These are phyloP conservation scores for Clavispora fructus DNA, from an alignment of 805 yeast species.

Conservation along the genomic window DNA sequence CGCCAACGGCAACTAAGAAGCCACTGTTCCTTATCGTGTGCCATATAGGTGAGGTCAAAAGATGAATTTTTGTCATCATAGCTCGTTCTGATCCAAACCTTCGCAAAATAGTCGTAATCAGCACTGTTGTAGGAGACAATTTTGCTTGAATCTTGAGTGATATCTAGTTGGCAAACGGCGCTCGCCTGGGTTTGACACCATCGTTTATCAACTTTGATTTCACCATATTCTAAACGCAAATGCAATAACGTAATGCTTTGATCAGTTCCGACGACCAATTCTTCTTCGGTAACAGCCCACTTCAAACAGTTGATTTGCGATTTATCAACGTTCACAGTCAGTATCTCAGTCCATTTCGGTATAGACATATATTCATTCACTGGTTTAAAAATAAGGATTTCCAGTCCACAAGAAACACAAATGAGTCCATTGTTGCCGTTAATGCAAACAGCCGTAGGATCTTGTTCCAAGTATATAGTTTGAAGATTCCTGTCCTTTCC, in stretches of 20 bases:
- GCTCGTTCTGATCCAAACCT: slow-evolving; percentile 72
- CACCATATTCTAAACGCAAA: slow-evolving; percentile 43
- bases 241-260: slow-evolving; percentile 49
- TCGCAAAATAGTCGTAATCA: slow-evolving; percentile 58
- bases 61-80: slow-evolving; percentile 54
- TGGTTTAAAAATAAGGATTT: slow-evolving; percentile 52
- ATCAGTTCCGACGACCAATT: slow-evolving; percentile 57
- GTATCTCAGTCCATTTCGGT: slow-evolving; percentile 42
- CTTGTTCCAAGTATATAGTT: slow-evolving; percentile 66
- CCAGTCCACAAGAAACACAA: slow-evolving; percentile 47
- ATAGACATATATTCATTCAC: slow-evolving; percentile 41
- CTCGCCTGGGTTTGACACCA: slow-evolving; percentile 55
- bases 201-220: slow-evolving; percentile 23
- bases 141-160: slow-evolving; percentile 64
- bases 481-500: slow-evolving; percentile 44
- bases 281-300: slow-evolving; percentile 53
- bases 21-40: slow-evolving; percentile 47
- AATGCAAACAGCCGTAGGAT: slow-evolving; percentile 62
- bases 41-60: slow-evolving; percentile 64
- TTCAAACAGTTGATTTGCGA: slow-evolving; percentile 35
- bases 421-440: slow-evolving; percentile 53
- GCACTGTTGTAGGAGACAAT: slow-evolving; percentile 57
- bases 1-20: slow-evolving; percentile 45
- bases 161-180: slow-evolving; percentile 51
- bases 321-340: slow-evolving; percentile 15